Conservation (phyloP, 2,329 filamentous ascomycete species). For the Phyllosticta capitalensis region DNA sequence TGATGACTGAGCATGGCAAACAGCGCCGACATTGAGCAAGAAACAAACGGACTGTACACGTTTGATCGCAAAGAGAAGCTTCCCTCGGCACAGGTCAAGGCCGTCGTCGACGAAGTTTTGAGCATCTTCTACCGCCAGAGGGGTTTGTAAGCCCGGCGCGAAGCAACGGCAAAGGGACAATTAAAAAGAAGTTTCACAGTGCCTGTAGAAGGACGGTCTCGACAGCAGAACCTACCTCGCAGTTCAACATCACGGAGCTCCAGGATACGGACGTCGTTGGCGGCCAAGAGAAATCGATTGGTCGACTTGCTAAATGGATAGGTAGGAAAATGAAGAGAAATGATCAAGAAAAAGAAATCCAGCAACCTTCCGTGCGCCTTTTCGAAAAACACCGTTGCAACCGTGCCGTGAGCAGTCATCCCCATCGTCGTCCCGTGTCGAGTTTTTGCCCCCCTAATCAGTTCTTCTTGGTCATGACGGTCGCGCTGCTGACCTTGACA, state of each 20-base stretch:
- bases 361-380: not conserved
- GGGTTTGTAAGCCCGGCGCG: not conserved
- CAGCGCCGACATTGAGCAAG: conserved; percentile 51
- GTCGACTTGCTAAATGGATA: not conserved
- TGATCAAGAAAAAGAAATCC: not conserved
- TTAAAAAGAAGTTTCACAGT: not conserved
- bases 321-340: not conserved
- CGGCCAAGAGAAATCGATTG: not conserved
- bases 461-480: not conserved
- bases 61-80: conserved; percentile 54
- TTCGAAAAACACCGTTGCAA: not conserved
- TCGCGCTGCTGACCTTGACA: not conserved
- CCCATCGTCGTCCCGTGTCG: not conserved
- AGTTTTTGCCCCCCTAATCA: not conserved
- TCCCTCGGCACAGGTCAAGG: conserved; percentile 46
- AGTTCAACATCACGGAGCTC: not conserved
- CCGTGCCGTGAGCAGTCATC: not conserved
- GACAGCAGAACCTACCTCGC: not conserved
- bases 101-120: conserved; percentile 45
- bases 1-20: conserved; percentile 30
- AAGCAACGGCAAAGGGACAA: not conserved
- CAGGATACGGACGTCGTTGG: not conserved
- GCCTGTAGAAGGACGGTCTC: not conserved
- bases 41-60: conserved; percentile 58
- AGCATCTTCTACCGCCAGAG: conserved; percentile 1